A percentile compares a stretch with the other conserved stretches of the same genome.
These are phyloP conservation scores for Solanum pimpinellifolium DNA, from an alignment of 257 asterid species.

Conservation along the genomic window DNA sequence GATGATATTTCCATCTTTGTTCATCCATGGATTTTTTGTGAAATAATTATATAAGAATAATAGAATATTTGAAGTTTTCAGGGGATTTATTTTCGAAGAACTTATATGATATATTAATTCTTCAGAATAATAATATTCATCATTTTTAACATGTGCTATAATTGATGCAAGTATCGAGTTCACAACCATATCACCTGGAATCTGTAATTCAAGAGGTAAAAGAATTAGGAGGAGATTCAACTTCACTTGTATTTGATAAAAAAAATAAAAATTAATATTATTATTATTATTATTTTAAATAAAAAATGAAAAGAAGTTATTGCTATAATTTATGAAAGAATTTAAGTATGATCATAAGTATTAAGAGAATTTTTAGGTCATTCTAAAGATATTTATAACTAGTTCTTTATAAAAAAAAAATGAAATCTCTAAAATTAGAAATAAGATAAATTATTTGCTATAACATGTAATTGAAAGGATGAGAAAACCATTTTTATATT, in stretches of 20 bases:
- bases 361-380: background rate
- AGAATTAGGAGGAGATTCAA: background rate
- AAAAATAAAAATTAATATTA: no score
- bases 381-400: background rate
- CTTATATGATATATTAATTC: conserved; percentile 37
- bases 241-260: background rate
- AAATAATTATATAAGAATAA: conserved; percentile 16
- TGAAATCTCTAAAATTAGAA: no score
- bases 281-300: no score
- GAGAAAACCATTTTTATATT: no score
- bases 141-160: background rate
- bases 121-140: background rate
- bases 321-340: background rate
- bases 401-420: background rate
- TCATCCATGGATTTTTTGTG: conserved; percentile 23
- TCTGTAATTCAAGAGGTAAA: background rate
- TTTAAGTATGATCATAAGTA: background rate
- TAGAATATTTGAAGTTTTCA: conserved; percentile 11
- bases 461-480: no score
- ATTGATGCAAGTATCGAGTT: conserved; percentile 37
- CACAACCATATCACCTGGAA: conserved; percentile 64
- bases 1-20: conserved; percentile 17
- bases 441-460: no score
- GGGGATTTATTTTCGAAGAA: conserved; percentile 33
- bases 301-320: no score